Evolutionary conservation across 208 protist genomes (phyloP).

Genomic region (Trypanosoma conorhini): DNA sequence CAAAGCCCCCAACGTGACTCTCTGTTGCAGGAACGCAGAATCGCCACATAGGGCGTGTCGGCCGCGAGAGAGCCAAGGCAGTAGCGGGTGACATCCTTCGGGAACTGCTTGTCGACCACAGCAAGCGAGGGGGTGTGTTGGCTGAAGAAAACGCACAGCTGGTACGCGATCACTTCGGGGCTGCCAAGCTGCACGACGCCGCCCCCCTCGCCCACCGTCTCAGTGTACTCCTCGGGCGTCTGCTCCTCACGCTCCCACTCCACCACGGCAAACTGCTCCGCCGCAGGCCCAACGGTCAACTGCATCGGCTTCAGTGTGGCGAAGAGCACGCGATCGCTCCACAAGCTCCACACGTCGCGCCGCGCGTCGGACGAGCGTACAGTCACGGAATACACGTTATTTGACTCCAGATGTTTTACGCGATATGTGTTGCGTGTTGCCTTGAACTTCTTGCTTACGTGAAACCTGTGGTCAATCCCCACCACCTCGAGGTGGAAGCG

Average conservation of each 20-base stretch:
- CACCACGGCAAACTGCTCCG: slow-evolving; percentile 82
- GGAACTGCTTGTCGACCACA: slow-evolving; percentile 89
- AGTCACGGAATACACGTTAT: slow-evolving; percentile 72
- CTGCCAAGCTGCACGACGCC: slow-evolving; percentile 52
- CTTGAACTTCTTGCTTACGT: slow-evolving; percentile 82
- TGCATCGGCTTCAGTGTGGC: slow-evolving; percentile 82
- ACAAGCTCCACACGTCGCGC: slow-evolving; percentile 54
- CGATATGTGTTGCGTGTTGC: slow-evolving; percentile 61
- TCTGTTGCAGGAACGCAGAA: slow-evolving; percentile 78
- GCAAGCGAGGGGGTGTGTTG: slow-evolving; percentile 71
- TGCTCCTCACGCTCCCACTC: slow-evolving; percentile 77
- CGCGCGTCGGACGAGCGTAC: slow-evolving; percentile 69
- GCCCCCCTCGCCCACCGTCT: slow-evolving; percentile 30
- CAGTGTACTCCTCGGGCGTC: slow-evolving; percentile 54
- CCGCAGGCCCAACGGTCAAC: slow-evolving; percentile 40
- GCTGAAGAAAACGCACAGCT: slow-evolving; percentile 82
- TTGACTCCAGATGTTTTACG: slow-evolving; percentile 73
- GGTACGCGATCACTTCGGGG: slow-evolving; percentile 71
- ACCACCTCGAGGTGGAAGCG: slow-evolving; percentile 85
- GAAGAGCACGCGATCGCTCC: slow-evolving; percentile 75
- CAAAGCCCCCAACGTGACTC: slow-evolving; percentile 84
- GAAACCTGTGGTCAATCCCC: slow-evolving; percentile 58
- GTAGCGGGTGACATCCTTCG: slow-evolving; percentile 58
- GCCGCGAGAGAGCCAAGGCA: slow-evolving; percentile 51
- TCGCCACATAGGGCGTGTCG: slow-evolving; percentile 78